These are phyloP conservation scores for Martensiomyces pterosporus DNA, from an alignment of 192 early-diverging fungal species.

Conservation along the genomic window DNA sequence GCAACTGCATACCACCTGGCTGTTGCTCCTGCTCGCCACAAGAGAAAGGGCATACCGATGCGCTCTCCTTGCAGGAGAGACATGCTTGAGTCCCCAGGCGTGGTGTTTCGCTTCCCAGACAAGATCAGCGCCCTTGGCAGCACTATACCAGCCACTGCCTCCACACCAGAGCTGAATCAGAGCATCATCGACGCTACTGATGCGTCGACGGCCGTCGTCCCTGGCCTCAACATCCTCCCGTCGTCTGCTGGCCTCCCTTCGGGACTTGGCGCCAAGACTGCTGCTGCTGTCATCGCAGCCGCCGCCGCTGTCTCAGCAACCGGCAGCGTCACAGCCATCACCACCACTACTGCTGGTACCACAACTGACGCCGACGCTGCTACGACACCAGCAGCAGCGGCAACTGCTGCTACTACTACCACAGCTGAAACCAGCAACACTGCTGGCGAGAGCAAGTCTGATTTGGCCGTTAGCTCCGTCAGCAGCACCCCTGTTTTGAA, in stretches of 20 bases:
- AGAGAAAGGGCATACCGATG: conserved; percentile 50
- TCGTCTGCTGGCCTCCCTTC: conserved; percentile 45
- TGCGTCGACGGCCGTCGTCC: conserved; percentile 8
- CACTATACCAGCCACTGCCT: too few relatives aligned
- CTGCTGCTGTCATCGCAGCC: conserved; percentile 36
- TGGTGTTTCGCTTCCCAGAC: conserved; percentile 52
- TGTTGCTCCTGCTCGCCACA: conserved; percentile 27
- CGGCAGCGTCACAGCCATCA: conserved; percentile 1
- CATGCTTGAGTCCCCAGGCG: conserved; percentile 45
- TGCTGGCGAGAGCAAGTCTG: neutral
- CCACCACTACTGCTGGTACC: conserved; percentile 10
- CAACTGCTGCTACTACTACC: conserved; percentile 2
- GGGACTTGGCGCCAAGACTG: conserved; percentile 41
- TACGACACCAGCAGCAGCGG: conserved; percentile 1
- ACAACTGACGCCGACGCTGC: conserved; percentile 3
- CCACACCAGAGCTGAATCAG: conserved; percentile 3
- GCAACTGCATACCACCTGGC: conserved; percentile 23
- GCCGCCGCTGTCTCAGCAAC: conserved; percentile 21
- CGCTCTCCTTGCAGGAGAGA: conserved; percentile 51
- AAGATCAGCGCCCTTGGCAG: conserved; percentile 36
- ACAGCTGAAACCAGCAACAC: neutral
- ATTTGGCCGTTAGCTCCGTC: conserved; percentile 13
- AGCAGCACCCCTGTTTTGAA: conserved; percentile 38
- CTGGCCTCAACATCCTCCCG: conserved; percentile 39
- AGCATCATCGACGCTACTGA: too few relatives aligned